Evolutionary conservation across 345 rosid species (phyloP).

Genomic region (Kernera saxatilis): DNA sequence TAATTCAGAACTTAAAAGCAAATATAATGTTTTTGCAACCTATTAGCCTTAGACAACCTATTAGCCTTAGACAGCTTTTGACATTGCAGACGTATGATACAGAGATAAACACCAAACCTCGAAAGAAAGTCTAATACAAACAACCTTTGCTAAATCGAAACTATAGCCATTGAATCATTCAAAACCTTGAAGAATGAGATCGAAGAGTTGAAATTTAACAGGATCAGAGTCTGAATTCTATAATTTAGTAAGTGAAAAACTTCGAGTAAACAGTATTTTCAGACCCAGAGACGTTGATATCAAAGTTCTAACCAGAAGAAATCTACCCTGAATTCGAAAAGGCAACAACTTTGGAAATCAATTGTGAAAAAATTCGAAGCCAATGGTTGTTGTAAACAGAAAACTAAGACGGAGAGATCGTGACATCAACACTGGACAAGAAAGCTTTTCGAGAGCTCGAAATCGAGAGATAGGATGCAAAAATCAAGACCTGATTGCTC

Average conservation of each 20-base stretch:
- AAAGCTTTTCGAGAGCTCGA: not conserved
- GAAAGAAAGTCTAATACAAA: not conserved
- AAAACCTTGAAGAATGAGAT: not conserved
- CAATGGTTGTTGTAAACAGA: not conserved
- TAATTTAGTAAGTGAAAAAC: not conserved
- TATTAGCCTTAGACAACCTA: not conserved
- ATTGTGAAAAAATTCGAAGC: not conserved
- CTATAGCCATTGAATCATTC: not conserved
- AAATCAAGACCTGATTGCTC: slow-evolving; percentile 53
- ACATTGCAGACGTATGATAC: not conserved
- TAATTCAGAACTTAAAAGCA: not conserved
- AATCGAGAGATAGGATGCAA: not conserved
- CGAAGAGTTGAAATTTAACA: not conserved
- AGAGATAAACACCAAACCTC: not conserved
- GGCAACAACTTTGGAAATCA: not conserved
- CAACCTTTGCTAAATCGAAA: not conserved
- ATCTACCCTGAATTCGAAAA: not conserved
- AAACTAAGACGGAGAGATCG: not conserved
- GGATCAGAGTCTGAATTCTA: not conserved
- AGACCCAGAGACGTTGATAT: not conserved
- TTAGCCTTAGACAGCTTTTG: not conserved
- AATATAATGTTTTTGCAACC: not conserved
- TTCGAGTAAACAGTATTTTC: not conserved
- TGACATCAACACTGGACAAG: not conserved
- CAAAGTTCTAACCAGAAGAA: not conserved